Conservation (phyloP, 1,139 yeast genomes). For the Geotrichum phurueaensis region DNA sequence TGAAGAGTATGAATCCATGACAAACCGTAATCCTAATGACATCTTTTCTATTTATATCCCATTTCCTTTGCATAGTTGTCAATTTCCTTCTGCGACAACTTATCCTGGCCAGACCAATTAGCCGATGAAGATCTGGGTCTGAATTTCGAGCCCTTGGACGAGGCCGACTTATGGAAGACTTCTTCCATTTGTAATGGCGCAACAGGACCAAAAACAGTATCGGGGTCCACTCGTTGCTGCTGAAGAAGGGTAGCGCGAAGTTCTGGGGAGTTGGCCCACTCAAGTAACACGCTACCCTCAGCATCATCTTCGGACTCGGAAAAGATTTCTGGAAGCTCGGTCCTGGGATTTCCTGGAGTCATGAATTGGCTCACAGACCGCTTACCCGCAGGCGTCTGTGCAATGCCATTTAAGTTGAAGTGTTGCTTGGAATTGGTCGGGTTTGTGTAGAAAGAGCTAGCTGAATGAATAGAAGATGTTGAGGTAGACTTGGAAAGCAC, state of each 20-base stretch:
- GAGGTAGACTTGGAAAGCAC: neutral
- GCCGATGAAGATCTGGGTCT: conserved; percentile 59
- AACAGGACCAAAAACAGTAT: conserved; percentile 68
- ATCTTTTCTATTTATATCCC: conserved; percentile 41
- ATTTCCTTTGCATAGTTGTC: conserved; percentile 48
- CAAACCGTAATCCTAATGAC: neutral
- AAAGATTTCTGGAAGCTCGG: conserved; percentile 42
- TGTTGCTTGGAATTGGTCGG: neutral
- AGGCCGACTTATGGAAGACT: conserved; percentile 49
- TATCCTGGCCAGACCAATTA: conserved; percentile 45
- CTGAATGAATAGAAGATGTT: neutral
- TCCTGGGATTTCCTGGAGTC: conserved; percentile 20
- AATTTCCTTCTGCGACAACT: conserved; percentile 43
- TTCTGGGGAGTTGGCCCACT: conserved; percentile 71
- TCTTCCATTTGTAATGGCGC: conserved; percentile 64
- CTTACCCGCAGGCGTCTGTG: neutral
- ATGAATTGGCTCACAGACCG: neutral
- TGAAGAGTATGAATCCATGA: neutral
- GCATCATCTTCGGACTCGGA: conserved; percentile 56
- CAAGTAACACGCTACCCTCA: conserved; percentile 47
- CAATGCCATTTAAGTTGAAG: conserved; percentile 2
- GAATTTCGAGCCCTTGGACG: conserved; percentile 36
- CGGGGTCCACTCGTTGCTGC: conserved; percentile 66
- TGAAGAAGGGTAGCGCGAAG: conserved; percentile 46
- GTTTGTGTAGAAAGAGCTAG: conserved; percentile 1